Evolutionary conservation across 2,329 filamentous ascomycete genomes (phyloP).

Genomic region (Diaporthe eres): DNA sequence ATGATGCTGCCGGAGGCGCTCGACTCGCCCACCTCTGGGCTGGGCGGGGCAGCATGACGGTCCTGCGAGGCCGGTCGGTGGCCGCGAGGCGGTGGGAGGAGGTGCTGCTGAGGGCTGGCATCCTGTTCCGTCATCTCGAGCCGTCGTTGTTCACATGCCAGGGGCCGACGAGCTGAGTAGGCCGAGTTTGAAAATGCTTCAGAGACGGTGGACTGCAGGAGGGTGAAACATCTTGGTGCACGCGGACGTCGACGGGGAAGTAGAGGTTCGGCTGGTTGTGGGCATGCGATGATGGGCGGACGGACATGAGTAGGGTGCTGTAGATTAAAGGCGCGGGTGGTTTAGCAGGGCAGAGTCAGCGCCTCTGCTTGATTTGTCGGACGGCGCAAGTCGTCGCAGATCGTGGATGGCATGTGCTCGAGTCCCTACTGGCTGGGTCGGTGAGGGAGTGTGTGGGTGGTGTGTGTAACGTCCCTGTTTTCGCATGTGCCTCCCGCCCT

Average conservation of each 20-base stretch:
- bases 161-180: conserved; percentile 12
- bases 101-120: conserved; percentile 38
- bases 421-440: background rate
- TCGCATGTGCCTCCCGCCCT: conserved; percentile 20
- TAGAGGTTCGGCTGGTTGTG: background rate
- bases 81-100: conserved; percentile 31
- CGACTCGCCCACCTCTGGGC: conserved; percentile 59
- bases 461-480: conserved; percentile 26
- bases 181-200: conserved; percentile 31
- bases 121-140: conserved; percentile 43
- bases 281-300: background rate
- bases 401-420: conserved; percentile 33
- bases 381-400: conserved; percentile 28
- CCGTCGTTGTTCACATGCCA: conserved; percentile 39
- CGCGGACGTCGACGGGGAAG: background rate
- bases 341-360: conserved; percentile 25
- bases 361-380: conserved; percentile 30
- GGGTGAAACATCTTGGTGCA: conserved; percentile 41
- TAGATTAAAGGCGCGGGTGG: background rate
- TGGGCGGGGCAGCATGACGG: conserved; percentile 49
- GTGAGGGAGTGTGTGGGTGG: conserved; percentile 11
- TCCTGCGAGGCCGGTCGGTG: conserved; percentile 21
- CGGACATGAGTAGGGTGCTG: conserved; percentile 8
- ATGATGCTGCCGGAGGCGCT: conserved; percentile 54
- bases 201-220: conserved; percentile 28